Base-by-base conservation (phyloP, 225 moss, liverwort and hornwort genomes). In the Bryum argenteum region DNA sequence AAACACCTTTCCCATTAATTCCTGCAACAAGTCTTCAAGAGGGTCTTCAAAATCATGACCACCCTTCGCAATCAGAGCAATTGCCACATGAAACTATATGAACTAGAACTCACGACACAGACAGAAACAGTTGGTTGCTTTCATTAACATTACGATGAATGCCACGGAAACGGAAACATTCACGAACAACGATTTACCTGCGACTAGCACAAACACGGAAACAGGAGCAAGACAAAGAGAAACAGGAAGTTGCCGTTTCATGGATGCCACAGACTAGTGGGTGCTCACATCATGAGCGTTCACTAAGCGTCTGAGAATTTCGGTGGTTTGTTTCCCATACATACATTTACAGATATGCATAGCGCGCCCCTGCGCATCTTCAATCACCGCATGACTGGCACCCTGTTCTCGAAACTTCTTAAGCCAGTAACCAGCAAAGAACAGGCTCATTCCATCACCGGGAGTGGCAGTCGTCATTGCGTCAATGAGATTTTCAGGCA, bases 331-430 rank as follows among this genome's bases (percentile, higher is more conserved):
- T 78, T 78, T 83, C 54, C 87, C 87, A 58, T 83, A 87, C 40
- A 83, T 77, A 73, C 83, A 87, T 60, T 81, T 81, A 78, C 80
- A 87, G 40, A 87, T 83, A 33, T 78, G 78, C 80, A 87, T 81
- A 16, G 81, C 83, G 10, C 87, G 78, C 76, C 73, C 73, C 63
- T 76, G 70, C 13, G 83, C 87, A 76, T 87, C 87, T 43, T 57
- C 69, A 37, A 87, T 58, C 17, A 87, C 83, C 17, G 75, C 78
- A 20, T 41, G 63, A 60, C 72, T 81, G 16, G 87, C 81, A 1
- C 83, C 83, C 67, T 87, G 80, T 10, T 83, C 87, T 63, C 71
- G 62, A 70, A 83, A 83, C 66, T 83, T 83, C 78, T 81, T 87
- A 11, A 87, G 83, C 87, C 83, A 87, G 53, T 28, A 81, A 24